These are phyloP conservation scores for Aspergillus uvarum DNA, from an alignment of 2,329 filamentous ascomycete genomes.

Conservation along the genomic window DNA sequence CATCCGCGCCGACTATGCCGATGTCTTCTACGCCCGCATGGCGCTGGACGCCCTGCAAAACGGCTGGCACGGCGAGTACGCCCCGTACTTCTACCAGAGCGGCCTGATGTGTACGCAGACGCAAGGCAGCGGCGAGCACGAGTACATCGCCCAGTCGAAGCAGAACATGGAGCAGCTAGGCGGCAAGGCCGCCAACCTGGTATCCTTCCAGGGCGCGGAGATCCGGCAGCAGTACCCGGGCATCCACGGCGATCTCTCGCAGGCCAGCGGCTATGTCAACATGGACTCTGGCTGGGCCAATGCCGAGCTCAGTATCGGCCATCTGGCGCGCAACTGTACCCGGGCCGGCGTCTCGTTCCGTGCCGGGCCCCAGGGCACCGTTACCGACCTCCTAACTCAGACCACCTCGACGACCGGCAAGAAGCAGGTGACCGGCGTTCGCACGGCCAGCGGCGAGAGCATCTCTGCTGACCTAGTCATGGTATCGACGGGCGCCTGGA, in stretches of 20 bases:
- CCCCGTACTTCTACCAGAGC: constrained; percentile 30
- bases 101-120: constrained; percentile 45
- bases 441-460: constrained; percentile 49
- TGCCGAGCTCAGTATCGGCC: constrained; percentile 29
- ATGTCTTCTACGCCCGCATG: constrained; percentile 72
- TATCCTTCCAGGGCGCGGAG: constrained; percentile 33
- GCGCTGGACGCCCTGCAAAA: constrained; percentile 70
- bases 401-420: constrained; percentile 1
- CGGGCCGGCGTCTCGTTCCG: constrained; percentile 39
- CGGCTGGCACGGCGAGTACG: constrained; percentile 49
- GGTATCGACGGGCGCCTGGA: constrained; percentile 86
- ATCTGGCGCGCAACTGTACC: background rate
- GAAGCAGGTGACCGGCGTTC: constrained; percentile 47
- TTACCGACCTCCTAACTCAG: constrained; percentile 35
- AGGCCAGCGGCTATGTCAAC: constrained; percentile 47
- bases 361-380: constrained; percentile 38
- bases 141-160: constrained; percentile 42
- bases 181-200: constrained; percentile 34
- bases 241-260: constrained; percentile 35
- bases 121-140: constrained; percentile 28
- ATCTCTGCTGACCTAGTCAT: constrained; percentile 70
- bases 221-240: constrained; percentile 36
- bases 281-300: constrained; percentile 49
- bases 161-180: constrained; percentile 40
- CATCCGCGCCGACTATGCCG: constrained; percentile 75